Evolutionary conservation across 1,284 basidiomycete genomes (phyloP), one percentile per base, ranked within the genome.

Genomic region (Chalciporus sp.): DNA sequence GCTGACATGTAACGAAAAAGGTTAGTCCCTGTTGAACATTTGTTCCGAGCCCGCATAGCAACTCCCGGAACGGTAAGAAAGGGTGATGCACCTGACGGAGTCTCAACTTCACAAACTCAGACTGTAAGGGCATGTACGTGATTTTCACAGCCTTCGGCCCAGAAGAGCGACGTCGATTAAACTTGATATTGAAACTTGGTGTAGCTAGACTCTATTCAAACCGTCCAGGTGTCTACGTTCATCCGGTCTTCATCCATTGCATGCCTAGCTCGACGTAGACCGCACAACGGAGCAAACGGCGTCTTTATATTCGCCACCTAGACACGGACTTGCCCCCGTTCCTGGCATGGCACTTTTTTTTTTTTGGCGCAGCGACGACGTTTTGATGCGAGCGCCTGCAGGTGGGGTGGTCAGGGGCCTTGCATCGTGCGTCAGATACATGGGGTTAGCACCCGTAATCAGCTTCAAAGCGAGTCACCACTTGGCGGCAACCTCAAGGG

Each of bases 1-100:
- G 67, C 63, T 65, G 67, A 65, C 63, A 65, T 65, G 67, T 61
- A 67, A 59, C 61, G 50, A 51, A 61, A 69, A 65, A 47, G 49
- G 66, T 47, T 61, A 51, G 56, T 48, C 59, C 52, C 53, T 61
- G 45, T 51, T 52, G 29, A 41, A 20, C 46, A 53, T 53, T 61
- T 55, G 54, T 65, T 64, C 64, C 62, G 64, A 58, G 58, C 31
- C 52, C 62, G 66, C 66, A 37, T 68, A 65, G 63, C 65, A 67
- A 68, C 64, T 67, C 61, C 59, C 59, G 56, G 10, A 10, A 37
- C 59, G 66, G 60, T 19, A 39, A 17, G 8, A 19, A n/a, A 23
- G 23, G 23, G n/a, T 16, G 33, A 14, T 3, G 33, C 7, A 52
- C 57, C 62, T 62, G 63, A 19, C 63, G 63, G 63, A 56, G 54